Conservation (phyloP, 345 rosid genomes). For the Corchorus olitorius region DNA sequence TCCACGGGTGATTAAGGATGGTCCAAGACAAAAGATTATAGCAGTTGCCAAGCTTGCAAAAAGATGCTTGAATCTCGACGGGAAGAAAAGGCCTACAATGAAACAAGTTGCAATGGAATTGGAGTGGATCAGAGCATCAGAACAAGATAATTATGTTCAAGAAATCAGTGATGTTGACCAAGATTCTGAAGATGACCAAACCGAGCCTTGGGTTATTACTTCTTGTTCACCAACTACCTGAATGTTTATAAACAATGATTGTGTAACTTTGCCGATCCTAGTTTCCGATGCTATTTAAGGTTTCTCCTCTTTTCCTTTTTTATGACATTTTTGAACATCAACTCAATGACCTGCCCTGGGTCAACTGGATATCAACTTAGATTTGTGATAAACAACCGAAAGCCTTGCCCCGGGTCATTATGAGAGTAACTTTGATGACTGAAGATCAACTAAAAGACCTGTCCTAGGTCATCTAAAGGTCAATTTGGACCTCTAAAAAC, state of each 20-base stretch:
- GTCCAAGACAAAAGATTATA: neutral
- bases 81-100: conserved; percentile 6
- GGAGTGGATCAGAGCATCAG: neutral
- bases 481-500: too few relatives aligned
- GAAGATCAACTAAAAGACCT: too few relatives aligned
- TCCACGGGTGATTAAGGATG: neutral
- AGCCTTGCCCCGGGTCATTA: too few relatives aligned
- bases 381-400: too few relatives aligned
- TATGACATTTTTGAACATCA: too few relatives aligned
- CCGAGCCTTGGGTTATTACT: neutral
- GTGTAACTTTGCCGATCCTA: neutral
- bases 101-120: conserved; percentile 10
- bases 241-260: neutral
- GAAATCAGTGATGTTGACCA: neutral
- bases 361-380: too few relatives aligned
- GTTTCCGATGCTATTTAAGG: neutral
- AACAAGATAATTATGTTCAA: neutral
- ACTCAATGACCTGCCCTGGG: too few relatives aligned
- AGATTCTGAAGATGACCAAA: neutral
- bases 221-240: neutral
- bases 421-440: too few relatives aligned
- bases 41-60: conserved; percentile 1
- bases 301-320: too few relatives aligned
- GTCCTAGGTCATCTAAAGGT: too few relatives aligned
- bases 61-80: conserved; percentile 2